Conservation (phyloP, 805 yeast genomes). For the Starmerella gropengiesseri region DNA sequence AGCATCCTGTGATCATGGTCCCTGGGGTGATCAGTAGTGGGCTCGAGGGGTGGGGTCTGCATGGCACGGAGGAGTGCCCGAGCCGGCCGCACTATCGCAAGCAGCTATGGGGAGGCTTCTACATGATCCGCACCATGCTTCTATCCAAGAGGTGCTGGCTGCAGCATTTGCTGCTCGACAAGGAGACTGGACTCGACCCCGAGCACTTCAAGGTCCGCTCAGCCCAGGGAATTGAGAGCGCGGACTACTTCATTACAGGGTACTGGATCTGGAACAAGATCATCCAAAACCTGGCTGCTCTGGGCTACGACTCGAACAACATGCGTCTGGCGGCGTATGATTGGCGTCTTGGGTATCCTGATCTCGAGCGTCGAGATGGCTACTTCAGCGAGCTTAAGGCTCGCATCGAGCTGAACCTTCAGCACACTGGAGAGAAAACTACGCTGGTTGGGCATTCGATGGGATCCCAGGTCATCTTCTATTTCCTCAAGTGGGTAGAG, state of each 20-base stretch:
- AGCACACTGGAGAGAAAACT: slow-evolving; percentile 49
- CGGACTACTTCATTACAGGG: slow-evolving; percentile 93
- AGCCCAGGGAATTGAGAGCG: slow-evolving; percentile 92
- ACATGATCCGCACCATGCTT: slow-evolving; percentile 86
- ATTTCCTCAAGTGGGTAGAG: slow-evolving; percentile 93
- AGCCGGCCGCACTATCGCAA: slow-evolving; percentile 76
- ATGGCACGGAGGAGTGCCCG: slow-evolving; percentile 69
- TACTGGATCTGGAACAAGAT: slow-evolving; percentile 98
- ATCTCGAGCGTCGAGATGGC: slow-evolving; percentile 75
- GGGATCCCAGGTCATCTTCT: slow-evolving; percentile 87
- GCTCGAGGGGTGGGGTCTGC: slow-evolving; percentile 82
- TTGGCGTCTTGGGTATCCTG: slow-evolving; percentile 88
- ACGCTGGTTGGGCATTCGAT: slow-evolving; percentile 86
- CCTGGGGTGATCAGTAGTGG: slow-evolving; percentile 97
- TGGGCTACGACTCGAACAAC: slow-evolving; percentile 85
- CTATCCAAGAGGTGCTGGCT: slow-evolving; percentile 90
- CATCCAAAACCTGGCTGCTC: slow-evolving; percentile 84
- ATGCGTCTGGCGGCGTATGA: slow-evolving; percentile 91
- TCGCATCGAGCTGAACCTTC: slow-evolving; percentile 53
- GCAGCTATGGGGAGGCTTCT: slow-evolving; percentile 93
- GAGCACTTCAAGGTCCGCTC: slow-evolving; percentile 70
- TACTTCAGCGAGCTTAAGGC: slow-evolving; percentile 69
- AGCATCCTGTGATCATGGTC: slow-evolving; percentile 77
- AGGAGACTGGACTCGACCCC: slow-evolving; percentile 88
- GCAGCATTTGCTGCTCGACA: slow-evolving; percentile 78